These are phyloP conservation scores for Berberis thunbergii DNA, from an alignment of 164 flowering plant genomes.

Conservation along the genomic window DNA sequence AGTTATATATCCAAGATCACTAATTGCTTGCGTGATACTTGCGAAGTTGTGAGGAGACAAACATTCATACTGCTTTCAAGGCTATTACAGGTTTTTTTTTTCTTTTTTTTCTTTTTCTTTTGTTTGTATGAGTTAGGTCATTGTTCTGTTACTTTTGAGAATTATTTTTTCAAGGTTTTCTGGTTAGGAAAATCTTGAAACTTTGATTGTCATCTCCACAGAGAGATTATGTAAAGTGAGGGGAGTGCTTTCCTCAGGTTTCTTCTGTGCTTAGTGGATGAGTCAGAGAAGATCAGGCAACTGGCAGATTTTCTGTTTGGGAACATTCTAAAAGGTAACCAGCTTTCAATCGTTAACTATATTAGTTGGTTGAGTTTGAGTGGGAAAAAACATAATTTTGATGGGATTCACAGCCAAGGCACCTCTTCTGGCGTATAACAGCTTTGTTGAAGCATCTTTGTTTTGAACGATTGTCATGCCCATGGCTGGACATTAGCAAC, in stretches of 20 bases:
- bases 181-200: neutral
- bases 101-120: neutral
- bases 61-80: slow-evolving; percentile 85
- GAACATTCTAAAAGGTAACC: slow-evolving; percentile 75
- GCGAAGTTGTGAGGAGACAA: slow-evolving; percentile 95
- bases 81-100: slow-evolving; percentile 63
- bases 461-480: slow-evolving; percentile 72
- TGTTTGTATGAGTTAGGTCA: neutral
- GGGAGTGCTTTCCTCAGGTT: slow-evolving; percentile 91
- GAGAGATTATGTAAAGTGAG: slow-evolving; percentile 99
- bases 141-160: neutral
- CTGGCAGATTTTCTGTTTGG: slow-evolving; percentile 92
- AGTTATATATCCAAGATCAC: slow-evolving; percentile 92
- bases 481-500: slow-evolving; percentile 51
- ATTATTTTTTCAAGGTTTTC: neutral
- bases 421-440: slow-evolving; percentile 94
- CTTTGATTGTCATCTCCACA: slow-evolving; percentile 16
- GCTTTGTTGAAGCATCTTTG: slow-evolving; percentile 95
- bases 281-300: slow-evolving; percentile 80
- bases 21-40: slow-evolving; percentile 82
- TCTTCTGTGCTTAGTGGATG: slow-evolving; percentile 85
- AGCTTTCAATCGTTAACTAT: neutral
- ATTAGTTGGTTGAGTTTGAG: neutral
- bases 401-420: slow-evolving; percentile 65
- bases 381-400: slow-evolving; percentile 1